phyloP scores from a whole-genome alignment of 208 protist genomes.

The Wallacemonas collosoma region DNA sequence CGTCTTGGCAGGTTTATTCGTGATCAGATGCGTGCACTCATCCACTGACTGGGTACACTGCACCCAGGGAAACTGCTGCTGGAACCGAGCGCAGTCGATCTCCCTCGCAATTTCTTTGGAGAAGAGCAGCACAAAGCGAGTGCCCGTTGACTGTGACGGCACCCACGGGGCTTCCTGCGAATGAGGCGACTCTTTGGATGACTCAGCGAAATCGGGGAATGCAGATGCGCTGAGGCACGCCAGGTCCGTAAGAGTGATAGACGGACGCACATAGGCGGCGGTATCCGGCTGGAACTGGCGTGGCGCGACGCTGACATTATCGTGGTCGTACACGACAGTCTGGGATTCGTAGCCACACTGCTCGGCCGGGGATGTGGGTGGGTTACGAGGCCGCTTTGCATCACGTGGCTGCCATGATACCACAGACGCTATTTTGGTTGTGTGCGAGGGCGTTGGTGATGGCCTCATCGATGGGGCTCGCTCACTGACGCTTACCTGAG shows the following conservation, averaged over 20 bases:
- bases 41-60: conserved; percentile 30
- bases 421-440: not conserved
- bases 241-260: conserved; percentile 9
- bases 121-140: conserved; percentile 23
- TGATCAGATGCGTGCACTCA: conserved; percentile 79
- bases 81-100: conserved; percentile 23
- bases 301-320: conserved; percentile 11
- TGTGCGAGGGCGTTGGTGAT: not conserved
- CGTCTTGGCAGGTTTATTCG: conserved; percentile 55
- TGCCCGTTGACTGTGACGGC: conserved; percentile 8
- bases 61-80: conserved; percentile 15
- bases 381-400: not conserved
- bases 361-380: not conserved
- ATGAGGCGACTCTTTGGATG: not conserved
- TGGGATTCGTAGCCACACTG: conserved; percentile 15
- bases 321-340: conserved; percentile 21
- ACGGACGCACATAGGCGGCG: conserved; percentile 11
- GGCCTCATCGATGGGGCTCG: not conserved
- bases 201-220: not conserved
- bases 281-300: conserved; percentile 1
- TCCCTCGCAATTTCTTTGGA: conserved; percentile 26
- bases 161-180: conserved; percentile 1
- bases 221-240: not conserved
- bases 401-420: not conserved
- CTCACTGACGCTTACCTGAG: not conserved